phyloP scores from a whole-genome alignment of 2,329 filamentous ascomycete genomes.

The Aspergillus vadensis region DNA sequence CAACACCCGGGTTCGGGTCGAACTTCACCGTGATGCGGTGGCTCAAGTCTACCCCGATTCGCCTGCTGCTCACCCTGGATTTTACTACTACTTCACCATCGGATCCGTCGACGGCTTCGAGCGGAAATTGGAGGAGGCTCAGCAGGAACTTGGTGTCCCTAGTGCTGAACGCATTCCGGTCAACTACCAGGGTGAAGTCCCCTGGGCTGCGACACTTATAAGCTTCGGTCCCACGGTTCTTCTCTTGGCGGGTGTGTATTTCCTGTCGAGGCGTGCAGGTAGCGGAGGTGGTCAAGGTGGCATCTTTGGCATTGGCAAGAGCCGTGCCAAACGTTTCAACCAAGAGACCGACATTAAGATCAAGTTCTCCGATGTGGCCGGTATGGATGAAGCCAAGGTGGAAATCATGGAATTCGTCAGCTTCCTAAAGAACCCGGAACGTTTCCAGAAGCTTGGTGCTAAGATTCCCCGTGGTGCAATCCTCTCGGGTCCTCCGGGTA shows the following conservation, averaged over 20 bases:
- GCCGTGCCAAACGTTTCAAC: slow-evolving; percentile 94
- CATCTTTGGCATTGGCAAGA: slow-evolving; percentile 95
- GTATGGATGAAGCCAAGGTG: slow-evolving; percentile 95
- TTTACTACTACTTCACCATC: slow-evolving; percentile 92
- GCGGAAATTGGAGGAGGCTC: slow-evolving; percentile 80
- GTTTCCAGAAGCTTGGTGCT: slow-evolving; percentile 89
- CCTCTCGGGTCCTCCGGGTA: slow-evolving; percentile 94
- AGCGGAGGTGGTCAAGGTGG: slow-evolving; percentile 68
- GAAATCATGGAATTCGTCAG: slow-evolving; percentile 99
- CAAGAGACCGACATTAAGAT: slow-evolving; percentile 95
- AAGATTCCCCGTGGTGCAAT: slow-evolving; percentile 98
- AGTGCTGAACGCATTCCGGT: slow-evolving; percentile 88
- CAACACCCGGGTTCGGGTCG: slow-evolving; percentile 74
- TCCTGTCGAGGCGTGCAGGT: slow-evolving; percentile 73
- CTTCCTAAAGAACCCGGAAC: slow-evolving; percentile 90
- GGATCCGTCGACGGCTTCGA: slow-evolving; percentile 94
- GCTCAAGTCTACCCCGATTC: slow-evolving; percentile 75
- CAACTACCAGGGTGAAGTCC: slow-evolving; percentile 76
- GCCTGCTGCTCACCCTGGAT: slow-evolving; percentile 66
- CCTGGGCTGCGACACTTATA: slow-evolving; percentile 70
- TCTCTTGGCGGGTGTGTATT: slow-evolving; percentile 80
- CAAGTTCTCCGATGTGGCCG: slow-evolving; percentile 94
- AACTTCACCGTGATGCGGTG: slow-evolving; percentile 74
- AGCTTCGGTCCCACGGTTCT: slow-evolving; percentile 85
- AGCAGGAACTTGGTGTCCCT: slow-evolving; percentile 83